Evolutionary conservation across 169 alveolate genomes (phyloP).

Genomic region (Plasmodium adleri): DNA sequence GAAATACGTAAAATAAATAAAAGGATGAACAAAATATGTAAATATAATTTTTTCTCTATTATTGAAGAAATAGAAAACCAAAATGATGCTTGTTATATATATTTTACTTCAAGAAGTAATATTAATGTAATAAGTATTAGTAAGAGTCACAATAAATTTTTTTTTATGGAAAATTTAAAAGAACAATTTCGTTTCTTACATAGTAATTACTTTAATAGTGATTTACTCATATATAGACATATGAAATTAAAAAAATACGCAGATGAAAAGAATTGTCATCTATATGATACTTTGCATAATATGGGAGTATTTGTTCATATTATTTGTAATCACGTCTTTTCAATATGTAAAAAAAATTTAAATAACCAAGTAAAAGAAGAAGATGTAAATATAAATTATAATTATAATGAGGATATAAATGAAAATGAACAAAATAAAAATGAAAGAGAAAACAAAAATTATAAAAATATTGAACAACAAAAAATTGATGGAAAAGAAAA

Average conservation of each 20-base stretch:
- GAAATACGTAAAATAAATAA: constrained; percentile 2
- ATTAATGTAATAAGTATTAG: constrained; percentile 69
- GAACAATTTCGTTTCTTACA: not conserved
- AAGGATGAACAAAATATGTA: constrained; percentile 23
- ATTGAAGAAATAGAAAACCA: constrained; percentile 53
- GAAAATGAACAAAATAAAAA: not conserved
- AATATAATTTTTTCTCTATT: constrained; percentile 36
- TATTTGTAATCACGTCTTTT: constrained; percentile 12
- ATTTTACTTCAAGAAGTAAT: constrained; percentile 17
- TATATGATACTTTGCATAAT: constrained; percentile 35
- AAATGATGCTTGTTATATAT: constrained; percentile 44
- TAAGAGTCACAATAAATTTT: constrained; percentile 32
- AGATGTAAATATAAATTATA: constrained; percentile 1
- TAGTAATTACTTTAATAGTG: constrained; percentile 22
- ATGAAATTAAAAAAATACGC: constrained; percentile 20
- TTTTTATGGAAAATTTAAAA: constrained; percentile 16
- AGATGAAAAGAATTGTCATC: constrained; percentile 5
- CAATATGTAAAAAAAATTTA: no score
- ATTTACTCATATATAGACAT: constrained; percentile 47
- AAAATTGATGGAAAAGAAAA: not conserved
- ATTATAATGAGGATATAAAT: not conserved
- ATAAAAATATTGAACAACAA: not conserved
- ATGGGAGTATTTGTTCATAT: constrained; percentile 48
- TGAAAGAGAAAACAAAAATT: not conserved
- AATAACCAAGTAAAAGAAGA: not conserved